Percentiles rank a stretch among this genome's conserved stretches.
Evolutionary conservation across 2,329 filamentous ascomycete species (phyloP).

Genomic region (Ophiostoma montium): DNA sequence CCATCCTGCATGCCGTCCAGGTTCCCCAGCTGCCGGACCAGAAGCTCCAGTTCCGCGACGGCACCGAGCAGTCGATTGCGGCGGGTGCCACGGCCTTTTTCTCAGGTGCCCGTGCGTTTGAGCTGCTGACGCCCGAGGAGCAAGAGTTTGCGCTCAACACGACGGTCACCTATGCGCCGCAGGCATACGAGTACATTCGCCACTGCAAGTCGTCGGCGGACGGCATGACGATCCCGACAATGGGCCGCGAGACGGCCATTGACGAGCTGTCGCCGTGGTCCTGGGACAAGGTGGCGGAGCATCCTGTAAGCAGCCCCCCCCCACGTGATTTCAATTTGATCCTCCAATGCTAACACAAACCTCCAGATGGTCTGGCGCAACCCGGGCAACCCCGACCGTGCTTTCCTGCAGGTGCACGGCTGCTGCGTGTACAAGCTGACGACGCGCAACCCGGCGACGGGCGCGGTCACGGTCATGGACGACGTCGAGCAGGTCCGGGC

Average conservation of each 20-base stretch:
- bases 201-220: conserved; percentile 30
- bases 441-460: conserved; percentile 6
- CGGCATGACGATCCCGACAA: conserved; percentile 9
- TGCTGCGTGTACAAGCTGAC: conserved; percentile 11
- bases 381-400: conserved; percentile 33
- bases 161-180: conserved; percentile 10
- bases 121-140: conserved; percentile 10
- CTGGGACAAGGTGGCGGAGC: conserved; percentile 12
- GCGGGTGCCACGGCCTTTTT: conserved; percentile 11
- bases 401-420: conserved; percentile 10
- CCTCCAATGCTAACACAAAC: no score
- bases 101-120: conserved; percentile 10
- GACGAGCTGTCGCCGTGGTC: conserved; percentile 6
- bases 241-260: conserved; percentile 4
- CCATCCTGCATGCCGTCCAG: conserved; percentile 55
- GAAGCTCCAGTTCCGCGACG: conserved; percentile 9
- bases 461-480: conserved; percentile 4
- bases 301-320: conserved; percentile 3
- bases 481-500: conserved; percentile 12
- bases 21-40: conserved; percentile 37
- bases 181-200: conserved; percentile 12
- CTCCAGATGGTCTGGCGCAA: conserved; percentile 55
- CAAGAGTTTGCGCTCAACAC: conserved; percentile 11
- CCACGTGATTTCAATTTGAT: neutral
- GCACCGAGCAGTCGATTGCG: conserved; percentile 7